Percentiles rank a stretch among this genome's conserved stretches.
Evolutionary conservation across 139 green algal species (phyloP).

Genomic region (Chara braunii): DNA sequence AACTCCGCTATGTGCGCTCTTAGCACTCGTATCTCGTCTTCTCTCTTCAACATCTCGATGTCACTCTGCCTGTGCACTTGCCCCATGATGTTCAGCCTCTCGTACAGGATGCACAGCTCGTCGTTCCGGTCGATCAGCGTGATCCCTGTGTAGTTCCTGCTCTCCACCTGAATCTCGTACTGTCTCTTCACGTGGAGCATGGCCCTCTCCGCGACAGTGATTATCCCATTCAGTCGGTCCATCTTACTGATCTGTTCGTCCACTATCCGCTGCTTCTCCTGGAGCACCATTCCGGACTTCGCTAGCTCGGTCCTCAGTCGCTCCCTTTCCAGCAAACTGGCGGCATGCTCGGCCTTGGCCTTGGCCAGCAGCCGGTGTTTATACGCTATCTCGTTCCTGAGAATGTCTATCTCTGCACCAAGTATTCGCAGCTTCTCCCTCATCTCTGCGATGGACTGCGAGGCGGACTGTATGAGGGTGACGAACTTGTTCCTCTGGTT

Average conservation of each 20-base stretch:
- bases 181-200: constrained; percentile 56
- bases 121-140: constrained; percentile 75
- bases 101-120: constrained; percentile 77
- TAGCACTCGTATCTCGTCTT: neutral
- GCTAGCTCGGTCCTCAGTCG: constrained; percentile 58
- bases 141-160: constrained; percentile 59
- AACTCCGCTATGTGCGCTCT: neutral
- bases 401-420: constrained; percentile 63
- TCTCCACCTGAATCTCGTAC: constrained; percentile 57
- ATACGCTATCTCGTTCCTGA: constrained; percentile 46
- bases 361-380: constrained; percentile 61
- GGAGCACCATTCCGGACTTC: constrained; percentile 47
- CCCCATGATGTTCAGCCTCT: constrained; percentile 60
- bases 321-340: constrained; percentile 50
- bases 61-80: no score
- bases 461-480: constrained; percentile 57
- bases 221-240: constrained; percentile 67
- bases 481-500: constrained; percentile 78
- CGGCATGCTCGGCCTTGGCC: constrained; percentile 43
- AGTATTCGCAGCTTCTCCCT: constrained; percentile 72
- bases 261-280: constrained; percentile 52
- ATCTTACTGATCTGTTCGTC: constrained; percentile 67
- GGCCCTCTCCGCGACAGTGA: constrained; percentile 57
- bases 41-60: neutral
- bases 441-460: constrained; percentile 62